These are phyloP conservation scores for Fusarium neocosmosporiellum DNA, from an alignment of 2,329 filamentous ascomycete genomes.

Conservation along the genomic window DNA sequence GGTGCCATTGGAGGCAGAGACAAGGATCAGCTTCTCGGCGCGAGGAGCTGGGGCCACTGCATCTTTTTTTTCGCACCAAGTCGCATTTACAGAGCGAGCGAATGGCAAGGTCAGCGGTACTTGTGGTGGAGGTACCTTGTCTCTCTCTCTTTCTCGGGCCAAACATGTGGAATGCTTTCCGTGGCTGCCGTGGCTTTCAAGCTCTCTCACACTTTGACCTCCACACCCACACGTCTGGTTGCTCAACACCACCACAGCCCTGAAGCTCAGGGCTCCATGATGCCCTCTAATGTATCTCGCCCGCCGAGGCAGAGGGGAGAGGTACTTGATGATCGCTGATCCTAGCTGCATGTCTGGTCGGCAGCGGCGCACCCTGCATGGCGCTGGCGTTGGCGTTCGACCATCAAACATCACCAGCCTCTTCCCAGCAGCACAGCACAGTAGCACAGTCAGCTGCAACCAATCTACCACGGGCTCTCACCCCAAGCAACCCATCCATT, in stretches of 20 bases:
- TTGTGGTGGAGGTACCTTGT: conserved; percentile 29
- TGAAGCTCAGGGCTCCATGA: background rate
- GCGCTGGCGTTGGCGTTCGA: conserved; percentile 5
- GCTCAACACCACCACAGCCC: conserved; percentile 8
- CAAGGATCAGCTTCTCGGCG: conserved; percentile 25
- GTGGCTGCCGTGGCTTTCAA: conserved; percentile 23
- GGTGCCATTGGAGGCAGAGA: conserved; percentile 17
- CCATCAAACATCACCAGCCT: conserved; percentile 12
- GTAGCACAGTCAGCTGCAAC: conserved; percentile 8
- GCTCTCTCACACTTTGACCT: conserved; percentile 6
- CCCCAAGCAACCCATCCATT: conserved; percentile 1
- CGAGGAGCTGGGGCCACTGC: conserved; percentile 38
- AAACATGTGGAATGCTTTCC: conserved; percentile 10
- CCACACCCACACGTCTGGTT: conserved; percentile 13
- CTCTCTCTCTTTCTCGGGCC: conserved; percentile 1
- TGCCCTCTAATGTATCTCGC: conserved; percentile 6
- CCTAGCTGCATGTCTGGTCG: conserved; percentile 9
- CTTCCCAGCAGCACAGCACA: conserved; percentile 2
- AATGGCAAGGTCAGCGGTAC: conserved; percentile 13
- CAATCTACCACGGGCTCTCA: conserved; percentile 3
- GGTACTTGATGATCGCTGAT: conserved; percentile 20
- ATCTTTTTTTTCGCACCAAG: conserved; percentile 19
- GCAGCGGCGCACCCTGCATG: conserved; percentile 24
- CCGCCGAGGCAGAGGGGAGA: background rate
- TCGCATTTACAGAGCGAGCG: conserved; percentile 6